phyloP scores from a whole-genome alignment of 495 filamentous ascomycete species.

The Corynascus novoguineensis region DNA sequence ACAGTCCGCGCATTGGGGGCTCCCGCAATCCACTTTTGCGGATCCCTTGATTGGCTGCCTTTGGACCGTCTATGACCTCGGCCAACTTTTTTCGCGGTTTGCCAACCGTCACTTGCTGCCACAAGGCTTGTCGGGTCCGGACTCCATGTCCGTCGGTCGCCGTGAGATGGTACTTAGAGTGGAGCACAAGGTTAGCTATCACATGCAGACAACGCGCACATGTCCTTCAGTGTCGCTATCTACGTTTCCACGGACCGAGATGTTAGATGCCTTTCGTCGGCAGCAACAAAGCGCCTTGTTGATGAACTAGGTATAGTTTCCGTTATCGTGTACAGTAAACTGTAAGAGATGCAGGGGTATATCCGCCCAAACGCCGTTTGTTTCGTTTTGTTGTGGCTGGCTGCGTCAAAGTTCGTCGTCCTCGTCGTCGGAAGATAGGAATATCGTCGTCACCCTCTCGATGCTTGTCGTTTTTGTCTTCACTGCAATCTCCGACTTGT shows the following conservation, averaged over 20 bases:
- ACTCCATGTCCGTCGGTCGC: neutral
- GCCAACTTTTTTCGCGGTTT: constrained; percentile 7
- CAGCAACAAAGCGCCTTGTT: too few species aligned
- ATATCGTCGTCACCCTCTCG: constrained; percentile 16
- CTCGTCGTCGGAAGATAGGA: constrained; percentile 26
- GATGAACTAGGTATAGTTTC: too few species aligned
- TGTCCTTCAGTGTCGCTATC: too few species aligned
- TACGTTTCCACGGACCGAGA: too few species aligned
- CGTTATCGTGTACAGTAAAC: too few species aligned
- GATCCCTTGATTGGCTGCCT: constrained; percentile 9
- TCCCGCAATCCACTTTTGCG: neutral
- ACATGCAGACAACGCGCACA: constrained; percentile 9
- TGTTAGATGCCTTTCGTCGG: too few species aligned
- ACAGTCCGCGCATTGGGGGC: neutral
- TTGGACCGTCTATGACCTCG: constrained; percentile 19
- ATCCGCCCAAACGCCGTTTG: neutral
- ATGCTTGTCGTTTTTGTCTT: constrained; percentile 8
- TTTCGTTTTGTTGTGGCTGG: neutral
- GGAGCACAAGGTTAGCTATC: neutral
- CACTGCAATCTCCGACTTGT: constrained; percentile 2
- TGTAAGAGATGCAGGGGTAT: constrained; percentile 13
- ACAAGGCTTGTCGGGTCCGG: neutral
- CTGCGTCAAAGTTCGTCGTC: constrained; percentile 25
- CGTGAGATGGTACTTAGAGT: too few species aligned
- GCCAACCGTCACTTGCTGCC: neutral